phyloP scores from a whole-genome alignment of 2,329 filamentous ascomycete genomes.

The Ophiosphaerella herpotricha region DNA sequence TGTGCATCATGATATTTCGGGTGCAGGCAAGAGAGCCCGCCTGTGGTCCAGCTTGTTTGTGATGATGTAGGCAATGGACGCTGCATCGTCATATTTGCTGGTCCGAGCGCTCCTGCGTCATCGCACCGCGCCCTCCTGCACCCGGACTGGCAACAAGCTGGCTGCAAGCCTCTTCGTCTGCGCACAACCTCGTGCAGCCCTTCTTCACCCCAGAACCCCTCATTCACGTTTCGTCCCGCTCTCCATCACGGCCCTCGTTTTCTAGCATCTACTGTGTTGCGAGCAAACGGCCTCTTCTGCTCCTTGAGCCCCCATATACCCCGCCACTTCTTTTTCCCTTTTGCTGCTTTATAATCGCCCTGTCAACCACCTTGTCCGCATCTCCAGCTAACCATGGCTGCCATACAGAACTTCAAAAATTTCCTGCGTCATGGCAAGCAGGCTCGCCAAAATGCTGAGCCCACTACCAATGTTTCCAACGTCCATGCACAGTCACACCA shows the following conservation, averaged over 20 bases:
- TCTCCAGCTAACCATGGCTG: conserved; percentile 57
- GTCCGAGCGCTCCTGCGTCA: conserved; percentile 17
- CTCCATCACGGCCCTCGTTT: conserved; percentile 11
- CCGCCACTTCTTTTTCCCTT: conserved; percentile 11
- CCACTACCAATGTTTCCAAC: conserved; percentile 65
- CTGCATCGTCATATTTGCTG: conserved; percentile 28
- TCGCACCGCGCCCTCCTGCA: conserved; percentile 15
- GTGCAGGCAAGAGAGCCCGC: background rate
- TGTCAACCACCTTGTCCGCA: background rate
- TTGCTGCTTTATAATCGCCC: conserved; percentile 16
- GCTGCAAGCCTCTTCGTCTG: conserved; percentile 12
- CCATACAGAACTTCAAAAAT: conserved; percentile 95
- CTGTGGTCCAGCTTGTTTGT: conserved; percentile 20
- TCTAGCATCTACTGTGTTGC: conserved; percentile 15
- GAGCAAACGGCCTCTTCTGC: conserved; percentile 19
- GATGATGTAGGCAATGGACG: conserved; percentile 5
- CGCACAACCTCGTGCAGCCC: conserved; percentile 30
- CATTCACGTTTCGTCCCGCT: conserved; percentile 13
- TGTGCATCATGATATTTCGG: conserved; percentile 13
- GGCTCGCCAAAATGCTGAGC: conserved; percentile 71
- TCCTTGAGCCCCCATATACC: conserved; percentile 21
- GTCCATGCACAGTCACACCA: conserved; percentile 64
- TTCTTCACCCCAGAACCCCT: conserved; percentile 13
- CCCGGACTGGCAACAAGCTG: conserved; percentile 27
- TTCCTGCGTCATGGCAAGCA: conserved; percentile 98